Percentiles rank a stretch among this genome's conserved stretches.
Evolutionary conservation across 495 filamentous ascomycete species (phyloP).

Genomic region (Lasiosphaeria hispida): DNA sequence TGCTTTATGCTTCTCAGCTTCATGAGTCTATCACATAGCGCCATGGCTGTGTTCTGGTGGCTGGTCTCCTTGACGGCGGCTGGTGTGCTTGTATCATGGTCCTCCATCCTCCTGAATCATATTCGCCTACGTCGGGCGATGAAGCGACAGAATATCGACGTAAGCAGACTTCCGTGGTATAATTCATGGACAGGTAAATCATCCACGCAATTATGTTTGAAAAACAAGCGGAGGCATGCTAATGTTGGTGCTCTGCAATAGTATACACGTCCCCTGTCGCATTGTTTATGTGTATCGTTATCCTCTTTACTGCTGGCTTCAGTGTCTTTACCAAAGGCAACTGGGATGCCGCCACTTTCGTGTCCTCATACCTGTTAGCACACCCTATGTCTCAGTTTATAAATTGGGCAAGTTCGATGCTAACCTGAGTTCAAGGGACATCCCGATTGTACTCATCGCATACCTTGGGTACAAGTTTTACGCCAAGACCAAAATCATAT

Average conservation of each 20-base stretch:
- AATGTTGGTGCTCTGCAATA: constrained; percentile 1
- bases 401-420: background rate
- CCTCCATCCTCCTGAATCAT: constrained; percentile 45
- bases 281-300: constrained; percentile 44
- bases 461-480: constrained; percentile 55
- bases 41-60: constrained; percentile 61
- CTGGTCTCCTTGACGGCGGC: constrained; percentile 55
- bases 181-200: constrained; percentile 41
- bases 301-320: constrained; percentile 49
- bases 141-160: constrained; percentile 40
- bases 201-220: background rate
- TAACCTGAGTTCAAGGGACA: constrained; percentile 37
- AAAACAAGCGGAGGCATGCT: background rate
- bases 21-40: constrained; percentile 55
- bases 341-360: constrained; percentile 46
- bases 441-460: constrained; percentile 51
- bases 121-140: constrained; percentile 44
- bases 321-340: constrained; percentile 47
- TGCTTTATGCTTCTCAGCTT: constrained; percentile 58
- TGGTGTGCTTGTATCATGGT: constrained; percentile 56
- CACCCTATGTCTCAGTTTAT: background rate
- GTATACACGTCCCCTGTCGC: constrained; percentile 37
- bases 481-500: constrained; percentile 53
- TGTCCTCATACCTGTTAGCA: constrained; percentile 50
- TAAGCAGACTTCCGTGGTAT: constrained; percentile 41